These are phyloP conservation scores for Pholiota adiposa DNA, from an alignment of 1,284 basidiomycete genomes.

Conservation along the genomic window DNA sequence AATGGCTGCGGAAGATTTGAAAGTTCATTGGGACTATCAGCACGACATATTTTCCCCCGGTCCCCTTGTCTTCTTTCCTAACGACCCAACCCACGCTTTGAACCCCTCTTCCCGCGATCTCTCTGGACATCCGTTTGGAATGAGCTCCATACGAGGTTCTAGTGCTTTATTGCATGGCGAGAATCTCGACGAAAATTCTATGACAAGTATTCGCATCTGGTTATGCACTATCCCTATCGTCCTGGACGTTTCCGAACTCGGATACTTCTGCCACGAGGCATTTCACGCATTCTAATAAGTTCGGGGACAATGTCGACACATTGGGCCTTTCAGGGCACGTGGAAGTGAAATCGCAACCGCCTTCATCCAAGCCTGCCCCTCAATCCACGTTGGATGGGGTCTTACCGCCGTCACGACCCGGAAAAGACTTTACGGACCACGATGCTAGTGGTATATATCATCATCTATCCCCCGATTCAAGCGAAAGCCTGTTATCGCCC, in stretches of 20 bases:
- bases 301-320: neutral
- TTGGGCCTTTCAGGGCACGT: neutral
- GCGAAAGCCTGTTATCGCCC: conserved; percentile 9
- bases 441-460: neutral
- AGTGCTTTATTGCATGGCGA: neutral
- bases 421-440: conserved; percentile 10
- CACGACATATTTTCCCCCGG: conserved; percentile 1
- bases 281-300: neutral
- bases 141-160: neutral
- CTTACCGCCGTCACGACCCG: conserved; percentile 5
- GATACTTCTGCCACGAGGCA: neutral
- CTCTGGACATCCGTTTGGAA: neutral
- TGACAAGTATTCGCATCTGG: conserved; percentile 7
- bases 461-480: neutral
- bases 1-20: conserved; percentile 9
- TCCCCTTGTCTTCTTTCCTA: neutral
- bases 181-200: conserved; percentile 5
- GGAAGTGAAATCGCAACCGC: neutral
- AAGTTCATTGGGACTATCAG: conserved; percentile 1
- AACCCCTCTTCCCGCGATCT: conserved; percentile 1
- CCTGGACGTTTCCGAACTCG: neutral
- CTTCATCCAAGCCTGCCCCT: neutral
- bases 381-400: neutral
- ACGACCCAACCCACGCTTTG: neutral
- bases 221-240: conserved; percentile 5